These are phyloP conservation scores for Linum trigynum DNA, from an alignment of 345 rosid genomes.

Conservation along the genomic window DNA sequence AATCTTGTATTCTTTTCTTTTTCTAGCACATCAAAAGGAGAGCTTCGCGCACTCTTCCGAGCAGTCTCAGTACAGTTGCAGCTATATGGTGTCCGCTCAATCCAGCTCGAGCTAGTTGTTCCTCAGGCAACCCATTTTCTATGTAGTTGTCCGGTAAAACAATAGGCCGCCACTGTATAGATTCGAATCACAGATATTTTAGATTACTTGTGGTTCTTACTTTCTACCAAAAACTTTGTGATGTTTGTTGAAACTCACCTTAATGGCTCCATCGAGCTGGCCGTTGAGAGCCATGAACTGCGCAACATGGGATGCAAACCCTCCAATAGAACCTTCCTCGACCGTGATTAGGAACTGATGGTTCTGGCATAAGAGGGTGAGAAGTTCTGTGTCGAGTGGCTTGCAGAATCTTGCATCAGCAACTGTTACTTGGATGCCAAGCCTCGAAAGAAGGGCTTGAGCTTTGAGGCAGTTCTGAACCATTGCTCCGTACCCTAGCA, in stretches of 20 bases:
- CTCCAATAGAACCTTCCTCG: conserved; percentile 90
- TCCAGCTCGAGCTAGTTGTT: conserved; percentile 71
- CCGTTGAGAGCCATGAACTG: conserved; percentile 93
- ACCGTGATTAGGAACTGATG: conserved; percentile 67
- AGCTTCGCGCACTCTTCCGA: conserved; percentile 83
- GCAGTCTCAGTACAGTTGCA: conserved; percentile 69
- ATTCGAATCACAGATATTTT: background rate
- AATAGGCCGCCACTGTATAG: conserved; percentile 81
- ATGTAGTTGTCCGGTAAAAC: conserved; percentile 77
- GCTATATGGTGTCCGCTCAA: conserved; percentile 88
- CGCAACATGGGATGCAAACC: conserved; percentile 87
- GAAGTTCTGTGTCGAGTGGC: conserved; percentile 72
- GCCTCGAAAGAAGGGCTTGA: conserved; percentile 61
- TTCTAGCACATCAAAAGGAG: conserved; percentile 65
- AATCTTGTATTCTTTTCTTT: too few relatives aligned
- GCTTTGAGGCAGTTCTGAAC: conserved; percentile 91
- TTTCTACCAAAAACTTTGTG: background rate
- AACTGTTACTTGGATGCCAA: conserved; percentile 73
- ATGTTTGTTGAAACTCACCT: conserved; percentile 29
- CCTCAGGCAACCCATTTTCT: conserved; percentile 59
- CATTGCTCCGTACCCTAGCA: conserved; percentile 89
- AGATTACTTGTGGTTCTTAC: background rate
- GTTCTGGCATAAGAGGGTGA: conserved; percentile 58
- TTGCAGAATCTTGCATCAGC: conserved; percentile 97
- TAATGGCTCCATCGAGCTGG: conserved; percentile 63